These are phyloP conservation scores for Claviceps paspali DNA, from an alignment of 2,329 filamentous ascomycete genomes.

Conservation along the genomic window DNA sequence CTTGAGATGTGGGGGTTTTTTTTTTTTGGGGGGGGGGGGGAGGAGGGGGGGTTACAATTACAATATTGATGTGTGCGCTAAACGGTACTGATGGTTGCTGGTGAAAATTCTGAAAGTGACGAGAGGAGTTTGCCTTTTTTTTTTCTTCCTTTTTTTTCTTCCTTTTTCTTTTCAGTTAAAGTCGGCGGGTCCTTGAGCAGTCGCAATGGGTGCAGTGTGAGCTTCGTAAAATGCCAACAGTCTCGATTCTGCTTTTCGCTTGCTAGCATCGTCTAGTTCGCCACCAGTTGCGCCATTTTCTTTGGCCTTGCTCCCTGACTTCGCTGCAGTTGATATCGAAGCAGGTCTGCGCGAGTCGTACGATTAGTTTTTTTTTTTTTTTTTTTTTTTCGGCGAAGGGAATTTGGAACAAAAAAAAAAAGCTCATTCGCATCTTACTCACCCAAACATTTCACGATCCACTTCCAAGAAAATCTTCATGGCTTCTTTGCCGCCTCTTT, in stretches of 20 bases:
- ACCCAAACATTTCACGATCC: conserved; percentile 80
- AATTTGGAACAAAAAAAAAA: neutral
- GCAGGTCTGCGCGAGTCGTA: conserved; percentile 8
- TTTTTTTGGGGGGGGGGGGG: too few relatives aligned
- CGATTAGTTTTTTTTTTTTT: too few relatives aligned
- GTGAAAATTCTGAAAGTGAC: too few relatives aligned
- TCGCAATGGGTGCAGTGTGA: conserved; percentile 29
- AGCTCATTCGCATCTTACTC: conserved; percentile 16
- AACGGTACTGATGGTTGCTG: too few relatives aligned
- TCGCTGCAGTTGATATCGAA: conserved; percentile 10
- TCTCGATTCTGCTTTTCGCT: conserved; percentile 33
- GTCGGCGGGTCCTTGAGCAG: conserved; percentile 32
- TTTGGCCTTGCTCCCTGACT: conserved; percentile 17
- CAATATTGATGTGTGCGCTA: conserved; percentile 2
- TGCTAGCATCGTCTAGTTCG: conserved; percentile 36
- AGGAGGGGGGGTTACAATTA: too few relatives aligned
- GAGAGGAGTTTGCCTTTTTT: too few relatives aligned
- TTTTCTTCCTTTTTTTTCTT: neutral
- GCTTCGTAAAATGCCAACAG: conserved; percentile 39
- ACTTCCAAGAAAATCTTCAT: conserved; percentile 76
- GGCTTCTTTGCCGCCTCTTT: conserved; percentile 65
- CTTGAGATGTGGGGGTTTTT: conserved; percentile 5
- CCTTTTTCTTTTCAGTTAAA: conserved; percentile 27
- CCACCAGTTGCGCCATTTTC: conserved; percentile 27
- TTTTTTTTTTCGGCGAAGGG: too few relatives aligned